A percentile compares a stretch with the other conserved stretches of the same genome.
These are phyloP conservation scores for Leptographium galeiforme DNA, from an alignment of 2,329 filamentous ascomycete species.

Conservation along the genomic window DNA sequence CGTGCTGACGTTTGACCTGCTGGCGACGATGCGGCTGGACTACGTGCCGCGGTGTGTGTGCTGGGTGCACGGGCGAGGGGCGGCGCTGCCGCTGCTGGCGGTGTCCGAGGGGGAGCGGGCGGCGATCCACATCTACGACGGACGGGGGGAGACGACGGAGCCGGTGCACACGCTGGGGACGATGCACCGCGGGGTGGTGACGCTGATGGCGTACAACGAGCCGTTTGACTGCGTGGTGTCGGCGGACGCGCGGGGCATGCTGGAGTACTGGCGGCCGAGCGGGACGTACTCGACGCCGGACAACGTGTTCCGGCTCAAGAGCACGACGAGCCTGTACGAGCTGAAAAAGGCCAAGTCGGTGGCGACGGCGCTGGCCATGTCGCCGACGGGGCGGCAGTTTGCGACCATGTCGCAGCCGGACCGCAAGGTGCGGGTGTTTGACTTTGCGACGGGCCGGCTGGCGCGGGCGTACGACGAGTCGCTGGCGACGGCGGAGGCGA, in stretches of 20 bases:
- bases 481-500: slow-evolving; percentile 72
- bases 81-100: slow-evolving; percentile 76
- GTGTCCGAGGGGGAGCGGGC: slow-evolving; percentile 64
- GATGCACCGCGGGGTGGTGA: slow-evolving; percentile 71
- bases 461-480: slow-evolving; percentile 94
- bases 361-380: slow-evolving; percentile 70
- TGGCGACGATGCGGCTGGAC: slow-evolving; percentile 69
- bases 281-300: slow-evolving; percentile 80
- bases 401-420: slow-evolving; percentile 86
- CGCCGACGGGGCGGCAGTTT: slow-evolving; percentile 74
- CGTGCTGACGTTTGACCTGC: slow-evolving; percentile 74
- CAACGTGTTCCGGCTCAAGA: slow-evolving; percentile 86
- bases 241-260: slow-evolving; percentile 77
- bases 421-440: slow-evolving; percentile 83
- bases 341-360: slow-evolving; percentile 92
- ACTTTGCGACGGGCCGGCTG: slow-evolving; percentile 79
- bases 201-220: slow-evolving; percentile 81
- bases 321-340: slow-evolving; percentile 84
- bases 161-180: slow-evolving; percentile 66
- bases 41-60: slow-evolving; percentile 68
- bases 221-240: slow-evolving; percentile 83
- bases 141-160: slow-evolving; percentile 40
- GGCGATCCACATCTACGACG: slow-evolving; percentile 74
- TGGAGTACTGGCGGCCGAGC: slow-evolving; percentile 88
- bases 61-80: slow-evolving; percentile 80